Evolutionary conservation across 345 rosid genomes (phyloP).

Genomic region (Gossypium mustelinum): DNA sequence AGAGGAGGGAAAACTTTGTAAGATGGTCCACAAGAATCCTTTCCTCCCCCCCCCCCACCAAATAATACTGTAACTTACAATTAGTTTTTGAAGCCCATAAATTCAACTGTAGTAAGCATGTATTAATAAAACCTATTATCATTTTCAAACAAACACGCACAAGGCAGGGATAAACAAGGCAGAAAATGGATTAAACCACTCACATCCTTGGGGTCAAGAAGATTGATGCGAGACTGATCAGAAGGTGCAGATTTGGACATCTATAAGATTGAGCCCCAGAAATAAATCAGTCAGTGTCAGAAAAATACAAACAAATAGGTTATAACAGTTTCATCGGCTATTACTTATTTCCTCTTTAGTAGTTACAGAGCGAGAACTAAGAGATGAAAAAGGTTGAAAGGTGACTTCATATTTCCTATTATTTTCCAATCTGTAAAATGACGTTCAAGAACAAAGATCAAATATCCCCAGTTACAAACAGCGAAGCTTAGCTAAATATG

Average conservation of each 20-base stretch:
- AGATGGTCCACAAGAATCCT: not conserved
- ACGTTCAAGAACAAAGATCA: constrained; percentile 1
- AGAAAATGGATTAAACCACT: constrained; percentile 26
- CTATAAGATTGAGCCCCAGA: constrained; percentile 42
- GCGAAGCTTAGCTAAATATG: not conserved
- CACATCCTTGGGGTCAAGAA: constrained; percentile 94
- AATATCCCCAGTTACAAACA: not conserved
- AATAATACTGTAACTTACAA: not conserved
- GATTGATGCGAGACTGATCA: constrained; percentile 91
- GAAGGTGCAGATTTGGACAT: constrained; percentile 95
- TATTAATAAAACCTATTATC: not conserved
- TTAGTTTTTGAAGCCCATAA: not conserved
- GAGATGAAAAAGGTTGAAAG: constrained; percentile 4
- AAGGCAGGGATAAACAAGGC: not conserved
- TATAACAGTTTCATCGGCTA: not conserved
- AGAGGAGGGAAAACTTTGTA: not conserved
- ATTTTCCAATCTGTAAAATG: not conserved
- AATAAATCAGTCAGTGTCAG: constrained; percentile 10
- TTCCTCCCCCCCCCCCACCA: too few relatives aligned
- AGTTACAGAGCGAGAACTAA: not conserved
- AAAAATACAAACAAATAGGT: not conserved
- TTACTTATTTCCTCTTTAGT: not conserved
- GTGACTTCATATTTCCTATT: not conserved
- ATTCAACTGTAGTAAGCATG: not conserved
- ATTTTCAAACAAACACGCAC: not conserved